Percentiles rank a stretch among this genome's conserved stretches.
phyloP scores from a whole-genome alignment of 2,329 filamentous ascomycete genomes.

The Trichoderma sp. region DNA sequence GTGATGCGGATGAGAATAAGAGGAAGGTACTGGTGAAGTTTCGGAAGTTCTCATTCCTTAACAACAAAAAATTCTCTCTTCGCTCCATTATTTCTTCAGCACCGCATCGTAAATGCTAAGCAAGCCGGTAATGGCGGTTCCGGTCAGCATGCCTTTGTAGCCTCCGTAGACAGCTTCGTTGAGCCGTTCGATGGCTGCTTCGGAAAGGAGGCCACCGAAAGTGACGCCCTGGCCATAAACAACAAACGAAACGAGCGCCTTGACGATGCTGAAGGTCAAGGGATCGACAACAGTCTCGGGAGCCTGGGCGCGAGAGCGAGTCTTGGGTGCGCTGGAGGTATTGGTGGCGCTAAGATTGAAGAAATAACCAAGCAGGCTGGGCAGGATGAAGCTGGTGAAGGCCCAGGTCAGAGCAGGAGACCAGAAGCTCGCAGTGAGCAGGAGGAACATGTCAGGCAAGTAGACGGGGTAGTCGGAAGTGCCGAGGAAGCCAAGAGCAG shows the following conservation, averaged over 20 bases:
- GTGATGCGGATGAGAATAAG: neutral
- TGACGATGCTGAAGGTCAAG: slow-evolving; percentile 84
- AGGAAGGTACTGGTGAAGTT: neutral
- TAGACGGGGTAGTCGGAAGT: slow-evolving; percentile 62
- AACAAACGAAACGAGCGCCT: slow-evolving; percentile 78
- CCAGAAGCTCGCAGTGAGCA: slow-evolving; percentile 82
- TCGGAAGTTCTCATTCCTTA: neutral
- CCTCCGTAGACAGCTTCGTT: slow-evolving; percentile 69
- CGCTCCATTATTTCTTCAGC: slow-evolving; percentile 59
- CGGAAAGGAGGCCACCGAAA: slow-evolving; percentile 62
- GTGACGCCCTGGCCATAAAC: slow-evolving; percentile 71
- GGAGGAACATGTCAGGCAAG: slow-evolving; percentile 77
- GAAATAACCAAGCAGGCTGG: slow-evolving; percentile 77
- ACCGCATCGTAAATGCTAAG: slow-evolving; percentile 77
- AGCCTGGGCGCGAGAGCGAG: slow-evolving; percentile 41
- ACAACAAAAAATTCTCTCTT: neutral
- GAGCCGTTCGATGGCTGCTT: slow-evolving; percentile 62
- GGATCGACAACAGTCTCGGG: slow-evolving; percentile 73
- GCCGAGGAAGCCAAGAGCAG: slow-evolving; percentile 57
- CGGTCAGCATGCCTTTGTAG: slow-evolving; percentile 68
- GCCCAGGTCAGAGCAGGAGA: slow-evolving; percentile 76
- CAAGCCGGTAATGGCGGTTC: slow-evolving; percentile 66
- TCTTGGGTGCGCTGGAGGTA: slow-evolving; percentile 42
- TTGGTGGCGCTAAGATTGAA: slow-evolving; percentile 74
- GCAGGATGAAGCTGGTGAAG: slow-evolving; percentile 69